Conservation (phyloP, 2,329 filamentous ascomycete species). For the Botrytis squamosa region DNA sequence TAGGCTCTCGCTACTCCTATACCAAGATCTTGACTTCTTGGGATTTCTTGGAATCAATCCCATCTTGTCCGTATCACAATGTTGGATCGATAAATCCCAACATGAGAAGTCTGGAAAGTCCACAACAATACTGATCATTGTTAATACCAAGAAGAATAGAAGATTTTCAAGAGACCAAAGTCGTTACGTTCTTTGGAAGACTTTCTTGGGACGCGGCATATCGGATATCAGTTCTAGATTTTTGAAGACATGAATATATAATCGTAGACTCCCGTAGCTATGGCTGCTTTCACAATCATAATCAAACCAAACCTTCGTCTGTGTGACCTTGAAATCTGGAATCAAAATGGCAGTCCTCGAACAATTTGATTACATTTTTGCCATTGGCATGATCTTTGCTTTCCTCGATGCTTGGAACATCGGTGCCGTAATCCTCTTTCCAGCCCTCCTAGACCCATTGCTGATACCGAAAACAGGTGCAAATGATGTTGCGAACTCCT, state of each 20-base stretch:
- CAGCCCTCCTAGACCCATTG: not conserved
- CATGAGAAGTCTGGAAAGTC: not conserved
- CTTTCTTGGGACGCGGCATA: not conserved
- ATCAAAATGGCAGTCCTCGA: constrained; percentile 14
- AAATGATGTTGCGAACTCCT: constrained; percentile 84
- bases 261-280: not conserved
- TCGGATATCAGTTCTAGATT: too few relatives aligned
- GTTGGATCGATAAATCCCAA: not conserved
- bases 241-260: not conserved
- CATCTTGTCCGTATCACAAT: not conserved
- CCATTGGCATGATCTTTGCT: constrained; percentile 45
- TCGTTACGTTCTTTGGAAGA: not conserved
- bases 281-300: not conserved
- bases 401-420: constrained; percentile 60
- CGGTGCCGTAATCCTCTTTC: constrained; percentile 40
- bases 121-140: not conserved
- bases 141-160: not conserved
- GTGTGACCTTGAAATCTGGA: not conserved
- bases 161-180: not conserved
- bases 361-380: constrained; percentile 12
- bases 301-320: not conserved
- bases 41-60: not conserved
- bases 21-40: constrained; percentile 12
- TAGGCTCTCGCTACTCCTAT: not conserved
- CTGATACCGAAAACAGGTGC: constrained; percentile 3